Base-by-base conservation (phyloP, 306 rosid genomes). In the Purshia tridentata region DNA sequence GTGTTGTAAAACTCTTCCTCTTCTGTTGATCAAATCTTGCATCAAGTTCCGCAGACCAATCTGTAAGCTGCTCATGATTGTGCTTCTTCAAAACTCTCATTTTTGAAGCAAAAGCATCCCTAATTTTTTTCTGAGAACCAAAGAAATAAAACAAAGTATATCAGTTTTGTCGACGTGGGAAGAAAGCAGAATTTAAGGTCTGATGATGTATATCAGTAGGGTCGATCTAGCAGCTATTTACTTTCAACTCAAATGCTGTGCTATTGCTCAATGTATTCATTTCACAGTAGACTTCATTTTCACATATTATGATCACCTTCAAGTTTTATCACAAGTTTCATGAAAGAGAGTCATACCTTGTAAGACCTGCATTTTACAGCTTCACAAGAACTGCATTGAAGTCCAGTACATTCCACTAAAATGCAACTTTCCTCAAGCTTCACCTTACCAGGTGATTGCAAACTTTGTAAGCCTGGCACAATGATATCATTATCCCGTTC, bases 381-480 rank as follows among this genome's bases (percentile, higher is more conserved):
- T 69, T 69, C 51, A 19, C 20, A 22, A 69, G 39, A 40, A 40
- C 46, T 53, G 73, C 50, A 69, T 53, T 69, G 49, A 40, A 69
- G 8, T 53, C 4, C 50, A 13, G 19, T 40, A 53, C 13, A 8
- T 6, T 40, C 51, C 40, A 52, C 51, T 39, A 19, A 0, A 53
- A 69, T 18, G 74, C 52, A 69, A 54, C 74, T 54, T 69, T 69
- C 63, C 9, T 22, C 74, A 69, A 69, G 64, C 51, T 69, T 44
- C 61, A 53, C 29, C 47, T 18, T 69, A 11, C 41, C 9, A 50
- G 41, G 19, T 53, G 74, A 19, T 53, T 29, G 51, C 18, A 42
- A 40, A 18, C 13, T 18, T 20, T 53, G 64, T 8, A 69, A 53
- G 14, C 37, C 40, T 18, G 63, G 19, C 2, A 12, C 5, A 3